phyloP scores from a whole-genome alignment of 108 stramenopile genomes.

The Parmales sp. region DNA sequence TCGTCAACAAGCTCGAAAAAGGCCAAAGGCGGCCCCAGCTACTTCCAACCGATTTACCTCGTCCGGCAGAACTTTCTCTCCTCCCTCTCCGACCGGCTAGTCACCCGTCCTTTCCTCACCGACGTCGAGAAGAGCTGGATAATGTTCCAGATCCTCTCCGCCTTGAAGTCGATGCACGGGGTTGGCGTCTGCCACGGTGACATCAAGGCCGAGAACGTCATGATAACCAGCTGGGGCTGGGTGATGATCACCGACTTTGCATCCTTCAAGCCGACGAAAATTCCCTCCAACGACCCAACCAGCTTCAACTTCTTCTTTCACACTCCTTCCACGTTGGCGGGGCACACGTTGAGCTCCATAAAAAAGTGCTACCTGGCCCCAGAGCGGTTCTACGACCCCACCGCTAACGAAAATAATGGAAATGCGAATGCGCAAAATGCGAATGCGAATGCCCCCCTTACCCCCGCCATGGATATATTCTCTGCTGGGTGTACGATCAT shows the following conservation, averaged over 20 bases:
- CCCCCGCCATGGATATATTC: conserved; percentile 91
- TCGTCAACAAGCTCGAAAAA: no score
- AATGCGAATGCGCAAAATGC: not conserved
- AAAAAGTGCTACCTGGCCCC: conserved; percentile 92
- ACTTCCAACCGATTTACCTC: conserved; percentile 41
- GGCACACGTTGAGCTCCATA: conserved; percentile 3
- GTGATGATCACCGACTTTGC: conserved; percentile 82
- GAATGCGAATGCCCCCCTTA: not conserved
- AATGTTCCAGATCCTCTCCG: conserved; percentile 72
- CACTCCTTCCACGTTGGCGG: no score
- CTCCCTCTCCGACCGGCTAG: conserved; percentile 79
- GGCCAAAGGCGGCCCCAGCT: not conserved
- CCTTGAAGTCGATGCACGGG: conserved; percentile 69
- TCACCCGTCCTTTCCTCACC: conserved; percentile 84
- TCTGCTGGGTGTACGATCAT: conserved; percentile 89
- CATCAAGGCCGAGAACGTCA: conserved; percentile 86
- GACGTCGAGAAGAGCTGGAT: conserved; percentile 86
- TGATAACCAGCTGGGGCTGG: conserved; percentile 82
- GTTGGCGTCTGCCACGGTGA: conserved; percentile 78
- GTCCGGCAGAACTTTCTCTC: conserved; percentile 78
- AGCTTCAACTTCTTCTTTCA: conserved; percentile 89
- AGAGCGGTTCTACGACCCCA: conserved; percentile 60
- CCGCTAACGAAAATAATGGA: conserved; percentile 9
- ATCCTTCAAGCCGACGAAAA: conserved; percentile 68
- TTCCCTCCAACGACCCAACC: conserved; percentile 88